Conservation (phyloP, 805 yeast genomes). For the Metschnikowia chrysomelidarum region DNA sequence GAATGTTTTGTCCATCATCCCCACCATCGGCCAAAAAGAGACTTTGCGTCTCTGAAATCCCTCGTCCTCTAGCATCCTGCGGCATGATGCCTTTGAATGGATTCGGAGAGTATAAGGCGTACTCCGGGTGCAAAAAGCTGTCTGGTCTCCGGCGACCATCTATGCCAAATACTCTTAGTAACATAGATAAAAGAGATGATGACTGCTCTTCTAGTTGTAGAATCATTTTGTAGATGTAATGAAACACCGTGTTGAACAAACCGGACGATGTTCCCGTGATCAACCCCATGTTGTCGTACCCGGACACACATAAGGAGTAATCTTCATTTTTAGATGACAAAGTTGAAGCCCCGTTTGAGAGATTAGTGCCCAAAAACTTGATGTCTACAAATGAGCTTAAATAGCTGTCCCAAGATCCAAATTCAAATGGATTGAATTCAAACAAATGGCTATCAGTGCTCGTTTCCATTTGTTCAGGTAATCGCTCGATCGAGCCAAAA, state of each 20-base stretch:
- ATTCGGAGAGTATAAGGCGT: conserved; percentile 59
- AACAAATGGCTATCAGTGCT: conserved; percentile 44
- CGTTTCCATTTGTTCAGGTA: conserved; percentile 30
- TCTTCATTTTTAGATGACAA: conserved; percentile 21
- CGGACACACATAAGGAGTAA: conserved; percentile 43
- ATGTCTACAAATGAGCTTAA: conserved; percentile 48
- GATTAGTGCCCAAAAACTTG: conserved; percentile 50
- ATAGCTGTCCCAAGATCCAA: conserved; percentile 63
- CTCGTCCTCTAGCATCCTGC: conserved; percentile 14
- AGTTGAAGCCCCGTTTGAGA: conserved; percentile 43
- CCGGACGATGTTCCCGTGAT: conserved; percentile 65
- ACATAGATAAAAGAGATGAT: conserved; percentile 12
- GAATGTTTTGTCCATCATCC: conserved; percentile 48
- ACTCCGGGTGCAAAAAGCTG: conserved; percentile 52
- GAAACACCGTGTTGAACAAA: conserved; percentile 49
- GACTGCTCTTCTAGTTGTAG: conserved; percentile 17
- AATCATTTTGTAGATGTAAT: conserved; percentile 45
- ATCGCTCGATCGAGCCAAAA: conserved; percentile 40
- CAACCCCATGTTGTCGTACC: conserved; percentile 59
- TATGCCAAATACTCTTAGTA: conserved; percentile 15
- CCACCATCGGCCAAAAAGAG: conserved; percentile 47
- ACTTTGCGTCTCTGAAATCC: conserved; percentile 18
- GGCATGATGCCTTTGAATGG: conserved; percentile 44
- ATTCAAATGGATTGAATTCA: conserved; percentile 64
- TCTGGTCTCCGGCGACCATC: conserved; percentile 11